phyloP scores from a whole-genome alignment of 805 yeast genomes.

The Zygosaccharomyces bailii region DNA sequence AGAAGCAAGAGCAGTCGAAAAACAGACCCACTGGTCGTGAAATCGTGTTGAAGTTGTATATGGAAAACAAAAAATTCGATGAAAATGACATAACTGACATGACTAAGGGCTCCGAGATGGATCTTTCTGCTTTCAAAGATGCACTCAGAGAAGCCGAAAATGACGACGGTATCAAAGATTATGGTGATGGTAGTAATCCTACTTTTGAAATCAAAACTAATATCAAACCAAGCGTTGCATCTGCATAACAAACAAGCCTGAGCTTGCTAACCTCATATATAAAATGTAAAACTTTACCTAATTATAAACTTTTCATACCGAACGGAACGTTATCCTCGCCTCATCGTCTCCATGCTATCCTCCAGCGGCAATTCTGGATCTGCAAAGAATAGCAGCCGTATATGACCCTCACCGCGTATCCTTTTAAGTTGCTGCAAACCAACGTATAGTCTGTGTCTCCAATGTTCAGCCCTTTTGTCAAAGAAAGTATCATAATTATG shows the following conservation, averaged over 20 bases:
- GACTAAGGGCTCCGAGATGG: conserved; percentile 41
- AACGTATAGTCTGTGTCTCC: conserved; percentile 52
- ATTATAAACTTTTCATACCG: conserved; percentile 4
- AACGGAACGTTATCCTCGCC: not conserved
- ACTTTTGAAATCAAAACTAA: conserved; percentile 32
- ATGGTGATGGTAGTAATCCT: conserved; percentile 61
- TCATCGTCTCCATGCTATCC: conserved; percentile 18
- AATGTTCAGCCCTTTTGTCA: conserved; percentile 51
- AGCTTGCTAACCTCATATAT: not conserved
- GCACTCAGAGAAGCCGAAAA: conserved; percentile 38
- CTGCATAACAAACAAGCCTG: conserved; percentile 16
- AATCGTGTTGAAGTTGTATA: conserved; percentile 56
- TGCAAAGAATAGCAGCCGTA: conserved; percentile 31
- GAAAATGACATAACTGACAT: conserved; percentile 40
- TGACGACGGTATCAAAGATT: conserved; percentile 54
- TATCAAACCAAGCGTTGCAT: conserved; percentile 15
- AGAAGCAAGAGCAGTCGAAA: conserved; percentile 41
- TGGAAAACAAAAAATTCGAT: conserved; percentile 54
- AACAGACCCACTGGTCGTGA: conserved; percentile 65
- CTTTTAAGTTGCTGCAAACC: conserved; percentile 34
- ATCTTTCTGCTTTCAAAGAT: conserved; percentile 41
- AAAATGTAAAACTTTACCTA: conserved; percentile 3
- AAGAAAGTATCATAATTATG: conserved; percentile 27
- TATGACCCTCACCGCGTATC: conserved; percentile 18
- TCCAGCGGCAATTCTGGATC: conserved; percentile 29